Base-by-base conservation (phyloP, 164 flowering plant species). In the Brasenia schreberi region DNA sequence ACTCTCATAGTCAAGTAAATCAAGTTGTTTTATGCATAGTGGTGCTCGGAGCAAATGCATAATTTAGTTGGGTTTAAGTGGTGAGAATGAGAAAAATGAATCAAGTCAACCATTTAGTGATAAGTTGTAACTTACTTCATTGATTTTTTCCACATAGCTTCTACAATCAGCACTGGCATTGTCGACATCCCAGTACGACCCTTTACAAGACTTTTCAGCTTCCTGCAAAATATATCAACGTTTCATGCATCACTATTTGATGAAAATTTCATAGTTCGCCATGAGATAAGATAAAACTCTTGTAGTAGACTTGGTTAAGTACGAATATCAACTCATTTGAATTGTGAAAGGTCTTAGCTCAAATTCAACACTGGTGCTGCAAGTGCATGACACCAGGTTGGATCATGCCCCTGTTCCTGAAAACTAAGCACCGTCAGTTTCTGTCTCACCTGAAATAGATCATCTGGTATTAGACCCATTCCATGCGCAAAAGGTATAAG, bases 401-500 rank as follows among this genome's bases (percentile, higher is more conserved):
- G 27, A 23, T 23, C 27, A 23, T 23, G 27, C 2, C 27, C 27
- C 27, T 23, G 27, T 23, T 0, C 27, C 27, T 23, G 27, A 23
- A 23, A 23, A 23, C 27, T 2, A 23, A 23, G 27, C 27, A 23
- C 53, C 53, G 1, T 7, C 7, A 45, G 53, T 12, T 45, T 45
- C 11, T 45, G 78, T 23, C 77, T 39, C 49, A 88, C 98, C 88
- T 85, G 66, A 75, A 65, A 86, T 43, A 90, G 73, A 7, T 81
- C 79, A 70, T 90, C 85, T 12, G 96, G 82, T 69, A 93, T 90
- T 62, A 93, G 79, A 72, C 92, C 97, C 97, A 90, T 93, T 65
- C 97, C 96, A 80, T 90, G 92, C 6, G 81, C 92, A 79, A 93
- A 93, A 5, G 97, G 98, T 65, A 93, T 89, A 66, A 87, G 83